Base-by-base conservation (phyloP, 2,329 filamentous ascomycete species). In the Penicillium sp. region DNA sequence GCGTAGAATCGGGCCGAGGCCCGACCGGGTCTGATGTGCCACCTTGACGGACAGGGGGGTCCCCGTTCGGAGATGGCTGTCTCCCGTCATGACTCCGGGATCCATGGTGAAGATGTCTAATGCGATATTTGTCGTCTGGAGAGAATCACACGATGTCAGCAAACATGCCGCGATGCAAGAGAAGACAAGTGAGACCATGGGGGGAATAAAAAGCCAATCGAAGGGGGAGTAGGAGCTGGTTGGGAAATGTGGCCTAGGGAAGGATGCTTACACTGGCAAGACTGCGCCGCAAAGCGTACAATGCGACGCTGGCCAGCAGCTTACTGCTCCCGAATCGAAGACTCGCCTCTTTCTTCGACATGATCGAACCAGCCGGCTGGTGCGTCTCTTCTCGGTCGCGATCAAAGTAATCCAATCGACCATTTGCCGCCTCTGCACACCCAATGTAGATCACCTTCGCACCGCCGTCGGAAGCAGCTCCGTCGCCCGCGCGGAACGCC, bases 81-180 rank as follows among this genome's bases (percentile, higher is more conserved):
- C 52, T 12, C 63, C 62, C 9, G 55, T 49, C 47, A 67, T 57
- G 4, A 52, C 58, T 18, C 66, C 66, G 5, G 65, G 66, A 47
- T 68, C 65, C 41, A 69, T 53, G 1, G 64, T 68, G 54, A 61
- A 67, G 45, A 69, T 62, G 46, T 67, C 63, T n/a, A 69, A 58
- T 8, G 63, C 53, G 34, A 69, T 67, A 48, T 63, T 65, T 2
- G 54, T 63, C 11, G 60, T 57, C 66, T 69, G 55, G 29, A 46
- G 26, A 39, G 51, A 11, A 24, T 11, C 18, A 52, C 12, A 25
- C 26, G 24, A 28, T 32, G 48, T 52, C 47, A 51, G 45, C 26
- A 18, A 18, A 18, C 18, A 18, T 18, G 18, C 18, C 18, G 18
- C 18, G 18, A 18, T 18, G 18, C 18, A 18, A 18, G 18, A 18